Evolutionary conservation across 176 grass and related monocot genomes (phyloP), one percentile per base, ranked within the genome.

Genomic region (Aegilops umbellulata): DNA sequence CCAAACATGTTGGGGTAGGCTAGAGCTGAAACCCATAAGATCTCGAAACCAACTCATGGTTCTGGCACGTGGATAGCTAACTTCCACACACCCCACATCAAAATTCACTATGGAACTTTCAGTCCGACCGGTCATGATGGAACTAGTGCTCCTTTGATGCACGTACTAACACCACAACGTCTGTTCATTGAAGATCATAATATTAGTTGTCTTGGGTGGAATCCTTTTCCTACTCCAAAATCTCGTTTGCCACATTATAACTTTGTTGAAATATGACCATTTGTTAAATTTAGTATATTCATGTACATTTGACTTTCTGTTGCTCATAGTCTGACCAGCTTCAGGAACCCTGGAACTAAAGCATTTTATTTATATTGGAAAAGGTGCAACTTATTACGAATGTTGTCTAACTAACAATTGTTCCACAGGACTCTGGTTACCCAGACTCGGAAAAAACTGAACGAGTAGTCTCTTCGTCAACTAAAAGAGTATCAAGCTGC

Each of bases 361-460:
- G 17, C 38, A 19, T 4, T 46, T 23, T 31, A 22, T 66, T 25
- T 57, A 24, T 82, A 34, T 63, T 23, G 27, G 10, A 64, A 73
- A 77, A 65, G 20, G 6, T 65, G n/a, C 34, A 64, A 3, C 60
- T 85, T 34, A 47, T 85, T 44, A 17, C 7, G 46, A 22, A 12
- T 69, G 47, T 69, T 75, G 22, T 77, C 36, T 26, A 80, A 29
- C 69, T 85, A 85, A 61, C 11, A 26, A 68, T 47, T 78, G 17
- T 82, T 81, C 11, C 49, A 47, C 76, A 87, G 92, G 89, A 80
- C 14, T 22, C 15, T 60, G 27, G 8, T 38, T 60, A 26, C 74
- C 80, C 76, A 80, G 70, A 84, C 22, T 53, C 22, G 8, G 74
- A 31, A 32, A 87, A 84, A 87, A 65, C 44, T 62, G 64, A 82